Evolutionary conservation across 2,329 filamentous ascomycete genomes (phyloP).

Genomic region (Clarireedia monteithiana): DNA sequence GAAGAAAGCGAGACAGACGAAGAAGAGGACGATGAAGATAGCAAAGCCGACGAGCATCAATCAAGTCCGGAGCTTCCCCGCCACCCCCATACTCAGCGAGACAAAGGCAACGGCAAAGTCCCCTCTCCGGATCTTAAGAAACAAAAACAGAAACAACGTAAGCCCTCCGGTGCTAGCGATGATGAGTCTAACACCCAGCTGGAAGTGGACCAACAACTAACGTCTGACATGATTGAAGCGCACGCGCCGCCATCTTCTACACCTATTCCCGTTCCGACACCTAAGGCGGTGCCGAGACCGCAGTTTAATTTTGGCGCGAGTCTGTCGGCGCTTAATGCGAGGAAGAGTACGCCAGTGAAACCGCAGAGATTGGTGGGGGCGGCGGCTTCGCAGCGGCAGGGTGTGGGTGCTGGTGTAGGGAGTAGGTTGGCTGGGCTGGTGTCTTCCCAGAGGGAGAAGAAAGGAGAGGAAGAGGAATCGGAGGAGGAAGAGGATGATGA

Average conservation of each 20-base stretch:
- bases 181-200: constrained; percentile 19
- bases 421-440: too few species aligned
- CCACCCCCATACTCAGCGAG: neutral
- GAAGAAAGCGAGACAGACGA: too few species aligned
- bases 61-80: constrained; percentile 6
- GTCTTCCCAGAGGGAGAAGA: too few species aligned
- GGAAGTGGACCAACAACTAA: constrained; percentile 25
- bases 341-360: constrained; percentile 7
- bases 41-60: constrained; percentile 4
- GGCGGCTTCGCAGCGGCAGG: too few species aligned
- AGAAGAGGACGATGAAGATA: constrained; percentile 11
- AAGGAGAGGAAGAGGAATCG: too few species aligned
- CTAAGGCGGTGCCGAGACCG: constrained; percentile 18
- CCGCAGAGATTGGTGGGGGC: neutral
- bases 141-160: constrained; percentile 14
- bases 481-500: neutral
- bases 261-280: constrained; percentile 3
- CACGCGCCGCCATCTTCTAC: constrained; percentile 2
- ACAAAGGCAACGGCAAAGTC: constrained; percentile 3
- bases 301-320: constrained; percentile 20
- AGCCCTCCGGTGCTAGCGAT: constrained; percentile 17
- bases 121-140: constrained; percentile 4
- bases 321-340: constrained; percentile 13
- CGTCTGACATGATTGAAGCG: constrained; percentile 24
- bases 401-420: too few species aligned